Percentiles rank a stretch among this genome's conserved stretches.
Evolutionary conservation across 345 rosid species (phyloP).

Genomic region (Laguncularia racemosa): DNA sequence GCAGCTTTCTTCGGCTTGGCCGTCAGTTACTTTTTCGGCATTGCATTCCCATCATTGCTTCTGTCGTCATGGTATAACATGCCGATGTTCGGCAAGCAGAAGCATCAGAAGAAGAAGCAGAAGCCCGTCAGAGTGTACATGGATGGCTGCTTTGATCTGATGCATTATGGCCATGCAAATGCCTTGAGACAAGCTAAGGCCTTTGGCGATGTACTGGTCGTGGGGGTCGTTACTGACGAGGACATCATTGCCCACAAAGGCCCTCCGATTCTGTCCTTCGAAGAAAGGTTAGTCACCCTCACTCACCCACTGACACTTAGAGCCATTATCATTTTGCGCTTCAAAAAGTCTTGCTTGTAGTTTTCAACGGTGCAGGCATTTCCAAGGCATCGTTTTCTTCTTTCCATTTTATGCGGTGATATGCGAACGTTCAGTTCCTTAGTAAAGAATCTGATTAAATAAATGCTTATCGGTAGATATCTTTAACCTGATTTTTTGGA

Average conservation of each 20-base stretch:
- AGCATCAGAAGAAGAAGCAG: slow-evolving; percentile 36
- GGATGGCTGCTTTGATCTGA: slow-evolving; percentile 98
- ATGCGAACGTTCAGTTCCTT: too few relatives aligned
- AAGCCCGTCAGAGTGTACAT: slow-evolving; percentile 68
- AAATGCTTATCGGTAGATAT: too few relatives aligned
- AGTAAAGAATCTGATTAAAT: too few relatives aligned
- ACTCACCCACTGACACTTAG: not conserved
- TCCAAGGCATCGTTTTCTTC: too few relatives aligned
- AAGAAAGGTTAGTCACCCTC: too few relatives aligned
- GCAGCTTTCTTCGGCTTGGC: slow-evolving; percentile 57
- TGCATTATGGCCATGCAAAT: slow-evolving; percentile 96
- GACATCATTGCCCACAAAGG: slow-evolving; percentile 91
- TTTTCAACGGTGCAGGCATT: too few relatives aligned
- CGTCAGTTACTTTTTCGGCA: slow-evolving; percentile 50
- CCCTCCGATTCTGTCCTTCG: slow-evolving; percentile 83
- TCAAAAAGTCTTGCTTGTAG: too few relatives aligned
- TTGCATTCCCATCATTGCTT: slow-evolving; percentile 30
- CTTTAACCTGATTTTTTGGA: too few relatives aligned
- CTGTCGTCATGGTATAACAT: slow-evolving; percentile 22
- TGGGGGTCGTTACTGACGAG: slow-evolving; percentile 86
- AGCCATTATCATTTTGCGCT: not conserved
- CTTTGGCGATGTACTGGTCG: slow-evolving; percentile 85
- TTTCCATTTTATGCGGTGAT: too few relatives aligned
- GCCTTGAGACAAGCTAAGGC: slow-evolving; percentile 88
- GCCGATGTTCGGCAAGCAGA: slow-evolving; percentile 34